Evolutionary conservation across 306 rosid species (phyloP), one percentile per base, ranked within the genome.

Genomic region (Comarum palustre): DNA sequence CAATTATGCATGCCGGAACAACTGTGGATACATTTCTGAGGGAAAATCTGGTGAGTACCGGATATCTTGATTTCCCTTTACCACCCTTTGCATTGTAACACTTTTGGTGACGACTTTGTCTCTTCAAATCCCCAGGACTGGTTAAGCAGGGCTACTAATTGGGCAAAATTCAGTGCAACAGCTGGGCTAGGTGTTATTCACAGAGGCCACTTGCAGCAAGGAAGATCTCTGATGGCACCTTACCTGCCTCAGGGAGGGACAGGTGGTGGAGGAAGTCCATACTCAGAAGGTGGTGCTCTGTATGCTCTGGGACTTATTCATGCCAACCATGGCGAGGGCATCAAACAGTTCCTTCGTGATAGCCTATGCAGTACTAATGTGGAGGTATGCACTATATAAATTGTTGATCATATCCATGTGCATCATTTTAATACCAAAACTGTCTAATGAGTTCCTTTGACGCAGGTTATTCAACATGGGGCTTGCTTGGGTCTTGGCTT

Each of bases 401-500:
- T 73, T 64, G 42, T n/a, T 70, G 62, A 32, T 71, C 22, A 39
- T 45, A 22, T 43, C 69, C 46, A 16, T 71, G 12, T 61, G 55
- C 71, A 47, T 36, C 41, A 55, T 34, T 45, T 55, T 32, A 32
- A 70, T 42, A 73, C 67, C 52, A 77, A 77, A 55, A 66, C 67
- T 59, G 22, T 24, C 15, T 24, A 45, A 16, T 42, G 73, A 45
- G 58, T 39, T 61, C 74, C 74, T 50, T 75, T 65, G 75, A 62
- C 69, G 68, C 87, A 94, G 98, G 98, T 94, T 82, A 89, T 89
- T 68, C 98, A 89, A 82, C 97, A 94, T 58, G 98, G 98, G 77
- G 98, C 96, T n/a, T 94, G 98, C 83, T 82, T 94, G 52, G 98
- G 98, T 80, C 98, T 94, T 79, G 98, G 98, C 55, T 87, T 94